phyloP scores from a whole-genome alignment of 345 rosid genomes.

The Salix caprea region DNA sequence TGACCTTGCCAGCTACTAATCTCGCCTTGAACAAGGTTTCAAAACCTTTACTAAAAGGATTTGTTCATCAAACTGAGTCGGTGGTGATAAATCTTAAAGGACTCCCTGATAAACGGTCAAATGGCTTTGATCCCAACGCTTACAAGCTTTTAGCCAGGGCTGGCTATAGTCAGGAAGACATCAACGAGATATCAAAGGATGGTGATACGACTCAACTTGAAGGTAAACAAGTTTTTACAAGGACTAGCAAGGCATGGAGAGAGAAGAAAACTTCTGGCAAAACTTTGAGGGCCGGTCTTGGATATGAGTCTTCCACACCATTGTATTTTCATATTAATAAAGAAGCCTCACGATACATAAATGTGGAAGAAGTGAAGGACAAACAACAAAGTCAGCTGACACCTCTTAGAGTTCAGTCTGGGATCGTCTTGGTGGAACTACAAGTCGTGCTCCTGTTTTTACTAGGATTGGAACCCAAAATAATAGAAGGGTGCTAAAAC shows the following conservation, averaged over 20 bases:
- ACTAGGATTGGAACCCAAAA: background rate
- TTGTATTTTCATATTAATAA: background rate
- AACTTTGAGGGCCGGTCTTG: background rate
- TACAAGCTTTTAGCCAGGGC: background rate
- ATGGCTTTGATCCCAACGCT: conserved; percentile 4
- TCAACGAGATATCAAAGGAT: background rate
- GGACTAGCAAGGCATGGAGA: background rate
- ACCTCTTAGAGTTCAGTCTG: background rate
- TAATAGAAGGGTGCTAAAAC: background rate
- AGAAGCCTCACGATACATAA: background rate
- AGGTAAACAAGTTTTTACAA: background rate
- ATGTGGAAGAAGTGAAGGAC: background rate
- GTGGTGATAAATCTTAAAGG: background rate
- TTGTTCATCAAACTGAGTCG: too few species aligned
- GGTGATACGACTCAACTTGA: background rate
- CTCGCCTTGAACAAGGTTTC: too few species aligned
- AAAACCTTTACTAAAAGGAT: too few species aligned
- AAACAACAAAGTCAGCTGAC: background rate
- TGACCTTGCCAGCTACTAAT: too few species aligned
- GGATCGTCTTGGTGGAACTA: background rate
- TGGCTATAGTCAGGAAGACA: background rate
- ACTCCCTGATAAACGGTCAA: background rate
- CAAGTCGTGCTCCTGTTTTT: too few species aligned
- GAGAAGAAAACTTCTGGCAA: background rate
- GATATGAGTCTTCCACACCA: background rate